phyloP scores from a whole-genome alignment of 495 filamentous ascomycete genomes.

The Neurospora tetrasperma region DNA sequence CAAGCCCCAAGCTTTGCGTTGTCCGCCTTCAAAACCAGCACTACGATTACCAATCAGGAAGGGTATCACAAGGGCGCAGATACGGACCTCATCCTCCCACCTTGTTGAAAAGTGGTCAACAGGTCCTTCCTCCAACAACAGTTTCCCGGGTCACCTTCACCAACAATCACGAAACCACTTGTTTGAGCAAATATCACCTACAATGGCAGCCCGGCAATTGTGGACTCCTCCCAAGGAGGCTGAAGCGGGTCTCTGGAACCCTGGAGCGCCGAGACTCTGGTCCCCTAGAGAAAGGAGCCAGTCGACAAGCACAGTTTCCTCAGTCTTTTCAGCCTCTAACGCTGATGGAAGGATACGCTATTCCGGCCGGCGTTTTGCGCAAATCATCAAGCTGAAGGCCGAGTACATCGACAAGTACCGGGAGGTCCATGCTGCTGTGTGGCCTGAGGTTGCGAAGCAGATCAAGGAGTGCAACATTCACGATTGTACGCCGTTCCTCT shows the following conservation, averaged over 20 bases:
- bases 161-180: not conserved
- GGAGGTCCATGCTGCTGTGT: conserved; percentile 58
- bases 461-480: conserved; percentile 63
- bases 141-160: not conserved
- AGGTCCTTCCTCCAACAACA: not conserved
- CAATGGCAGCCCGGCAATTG: not conserved
- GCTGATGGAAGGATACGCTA: conserved; percentile 6
- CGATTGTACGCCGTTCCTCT: conserved; percentile 44
- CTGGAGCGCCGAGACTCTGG: not conserved
- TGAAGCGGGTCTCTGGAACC: not conserved
- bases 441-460: conserved; percentile 63
- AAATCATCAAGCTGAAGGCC: conserved; percentile 62
- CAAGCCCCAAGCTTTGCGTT: not conserved
- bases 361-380: conserved; percentile 46
- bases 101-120: not conserved
- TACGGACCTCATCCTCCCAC: not conserved
- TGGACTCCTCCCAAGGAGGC: not conserved
- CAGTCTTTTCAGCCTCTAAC: not conserved
- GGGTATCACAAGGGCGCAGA: not conserved
- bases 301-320: not conserved
- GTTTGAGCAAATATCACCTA: not conserved
- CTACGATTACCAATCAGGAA: not conserved
- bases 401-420: conserved; percentile 56
- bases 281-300: not conserved
- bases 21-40: not conserved